Base-by-base conservation (phyloP, 2,329 filamentous ascomycete genomes). In the Alternaria gaisen region DNA sequence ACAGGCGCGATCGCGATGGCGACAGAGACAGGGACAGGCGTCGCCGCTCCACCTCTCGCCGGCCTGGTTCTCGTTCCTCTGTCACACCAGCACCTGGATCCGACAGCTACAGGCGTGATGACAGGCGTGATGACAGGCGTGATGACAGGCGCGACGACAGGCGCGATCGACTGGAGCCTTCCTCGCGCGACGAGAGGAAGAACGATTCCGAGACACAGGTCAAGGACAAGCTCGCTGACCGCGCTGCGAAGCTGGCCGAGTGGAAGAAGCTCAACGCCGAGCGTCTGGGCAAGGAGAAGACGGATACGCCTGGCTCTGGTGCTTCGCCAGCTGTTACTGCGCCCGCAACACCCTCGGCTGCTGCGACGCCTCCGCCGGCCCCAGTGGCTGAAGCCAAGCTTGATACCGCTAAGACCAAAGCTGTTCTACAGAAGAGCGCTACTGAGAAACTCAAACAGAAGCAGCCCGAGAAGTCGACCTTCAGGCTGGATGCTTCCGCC, bases 381-480 rank as follows among this genome's bases (percentile, higher is more conserved):
- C 64, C 73, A 28, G 60, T 68, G 7, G 54, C 67, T 32, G 66
- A 68, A 52, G 20, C 40, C 52, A 61, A 72, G 36, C 80, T 86
- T 32, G 85, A 88, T 10, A 83, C 87, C 10, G 79, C 83, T 73
- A 84, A 88, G 63, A 90, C 91, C 70, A 96, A 95, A 77, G 94
- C 16, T 24, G 34, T 95, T 71, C 91, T 96, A 70, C 91, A 92
- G 5, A 97, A 97, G 78, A 90, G 88, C 20, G 93, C 95, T 68
- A 90, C 88, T 41, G 96, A 94, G 78, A 95, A 92, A 76, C 86
- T 90, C 20, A 86, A 88, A 42, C 85, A 55, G 81, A 86, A 72
- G 79, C 86, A 67, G 53, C 64, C 63, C 48, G 69, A 73, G 47
- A 73, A 75, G 63, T 69, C 77, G 72, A 81, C 67, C 72, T 81